Percentiles rank a stretch among this genome's conserved stretches.
Conservation (phyloP, 306 rosid species). For the Quercus mongolica region DNA sequence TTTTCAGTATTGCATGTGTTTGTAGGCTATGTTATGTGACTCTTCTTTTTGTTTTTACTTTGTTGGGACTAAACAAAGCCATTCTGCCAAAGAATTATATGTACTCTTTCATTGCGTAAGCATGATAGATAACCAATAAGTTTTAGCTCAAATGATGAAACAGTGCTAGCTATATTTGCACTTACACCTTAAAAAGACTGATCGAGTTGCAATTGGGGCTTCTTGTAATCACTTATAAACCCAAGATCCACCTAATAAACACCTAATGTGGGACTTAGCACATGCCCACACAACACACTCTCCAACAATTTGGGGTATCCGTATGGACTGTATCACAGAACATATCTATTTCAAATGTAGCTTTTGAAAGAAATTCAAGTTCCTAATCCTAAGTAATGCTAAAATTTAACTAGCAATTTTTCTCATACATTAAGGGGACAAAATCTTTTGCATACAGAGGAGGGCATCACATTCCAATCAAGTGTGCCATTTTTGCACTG, state of each 20-base stretch:
- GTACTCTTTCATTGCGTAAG: not conserved
- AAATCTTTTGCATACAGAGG: not conserved
- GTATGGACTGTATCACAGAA: too few species aligned
- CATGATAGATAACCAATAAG: not conserved
- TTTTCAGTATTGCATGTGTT: not conserved
- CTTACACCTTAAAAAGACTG: too few species aligned
- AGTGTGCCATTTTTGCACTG: not conserved
- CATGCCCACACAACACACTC: too few species aligned
- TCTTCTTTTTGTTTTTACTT: not conserved
- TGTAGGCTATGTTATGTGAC: not conserved
- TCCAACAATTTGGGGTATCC: too few species aligned
- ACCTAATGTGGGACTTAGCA: too few species aligned
- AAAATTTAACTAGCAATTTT: not conserved
- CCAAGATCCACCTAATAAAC: too few species aligned
- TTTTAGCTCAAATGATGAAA: not conserved
- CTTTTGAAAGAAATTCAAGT: not conserved
- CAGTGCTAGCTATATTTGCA: too few species aligned
- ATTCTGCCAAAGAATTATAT: constrained; percentile 56
- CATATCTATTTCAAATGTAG: too few species aligned
- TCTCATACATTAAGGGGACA: not conserved
- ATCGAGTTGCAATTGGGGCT: too few species aligned
- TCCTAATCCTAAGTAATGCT: not conserved
- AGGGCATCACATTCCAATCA: not conserved
- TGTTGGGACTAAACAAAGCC: constrained; percentile 68
- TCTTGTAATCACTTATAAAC: too few species aligned